Conservation (phyloP, 106 monocot species). For the Acorus gramineus region DNA sequence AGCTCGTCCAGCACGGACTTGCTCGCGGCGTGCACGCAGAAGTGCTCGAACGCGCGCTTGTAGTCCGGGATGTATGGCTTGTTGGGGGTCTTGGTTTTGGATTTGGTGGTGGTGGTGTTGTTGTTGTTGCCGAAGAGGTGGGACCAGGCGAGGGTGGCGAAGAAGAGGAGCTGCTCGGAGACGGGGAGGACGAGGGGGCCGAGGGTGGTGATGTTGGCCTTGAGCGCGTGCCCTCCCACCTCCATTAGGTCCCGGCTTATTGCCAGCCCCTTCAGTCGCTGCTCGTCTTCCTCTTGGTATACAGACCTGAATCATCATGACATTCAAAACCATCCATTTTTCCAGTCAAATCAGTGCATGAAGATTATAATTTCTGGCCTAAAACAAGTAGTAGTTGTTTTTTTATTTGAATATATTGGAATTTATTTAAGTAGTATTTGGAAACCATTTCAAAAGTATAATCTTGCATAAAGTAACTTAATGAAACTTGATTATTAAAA, state of each 20-base stretch:
- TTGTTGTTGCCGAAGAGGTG: slow-evolving; percentile 14
- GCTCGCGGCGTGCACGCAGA: slow-evolving; percentile 88
- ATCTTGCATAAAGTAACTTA: too few species aligned
- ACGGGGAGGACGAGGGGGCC: slow-evolving; percentile 53
- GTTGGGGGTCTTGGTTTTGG: background rate
- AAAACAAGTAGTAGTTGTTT: too few species aligned
- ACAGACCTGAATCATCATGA: slow-evolving; percentile 19
- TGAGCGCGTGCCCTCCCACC: slow-evolving; percentile 48
- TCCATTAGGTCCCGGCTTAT: slow-evolving; percentile 56
- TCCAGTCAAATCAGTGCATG: too few species aligned
- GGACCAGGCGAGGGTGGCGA: slow-evolving; percentile 37
- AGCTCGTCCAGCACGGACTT: slow-evolving; percentile 77
- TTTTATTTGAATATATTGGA: too few species aligned
- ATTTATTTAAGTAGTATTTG: too few species aligned
- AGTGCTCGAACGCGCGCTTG: slow-evolving; percentile 92
- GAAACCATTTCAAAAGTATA: too few species aligned
- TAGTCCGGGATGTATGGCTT: slow-evolving; percentile 83
- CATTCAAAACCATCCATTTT: too few species aligned
- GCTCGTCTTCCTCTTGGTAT: slow-evolving; percentile 55
- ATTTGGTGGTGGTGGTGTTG: background rate
- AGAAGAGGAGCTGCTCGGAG: slow-evolving; percentile 64
- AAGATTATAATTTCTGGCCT: too few species aligned
- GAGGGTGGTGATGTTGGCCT: slow-evolving; percentile 62
- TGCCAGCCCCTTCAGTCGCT: slow-evolving; percentile 36
- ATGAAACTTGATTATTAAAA: too few species aligned